Percentiles rank a stretch among this genome's conserved stretches.
phyloP scores from a whole-genome alignment of 2,329 filamentous ascomycete genomes.

The Polychaeton citri region DNA sequence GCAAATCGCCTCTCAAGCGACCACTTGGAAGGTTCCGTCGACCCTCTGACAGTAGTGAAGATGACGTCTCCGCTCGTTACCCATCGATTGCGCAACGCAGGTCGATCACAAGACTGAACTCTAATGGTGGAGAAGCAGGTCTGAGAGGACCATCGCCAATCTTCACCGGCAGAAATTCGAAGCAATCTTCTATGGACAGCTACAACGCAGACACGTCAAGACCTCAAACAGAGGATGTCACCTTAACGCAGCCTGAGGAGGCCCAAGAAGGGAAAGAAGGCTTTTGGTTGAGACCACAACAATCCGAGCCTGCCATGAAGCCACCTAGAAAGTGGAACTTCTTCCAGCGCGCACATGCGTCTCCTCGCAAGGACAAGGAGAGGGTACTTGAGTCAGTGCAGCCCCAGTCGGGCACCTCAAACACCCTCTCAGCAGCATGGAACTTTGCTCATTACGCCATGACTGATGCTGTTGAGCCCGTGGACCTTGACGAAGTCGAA shows the following conservation, averaged over 20 bases:
- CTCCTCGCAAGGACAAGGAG: constrained; percentile 22
- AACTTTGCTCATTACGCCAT: constrained; percentile 42
- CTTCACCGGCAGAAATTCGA: constrained; percentile 4
- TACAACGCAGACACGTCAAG: constrained; percentile 6
- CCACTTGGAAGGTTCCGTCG: constrained; percentile 4
- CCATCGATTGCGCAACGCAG: constrained; percentile 8
- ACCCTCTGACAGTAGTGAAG: constrained; percentile 13
- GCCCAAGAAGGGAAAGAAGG: constrained; percentile 21
- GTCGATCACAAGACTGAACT: constrained; percentile 8
- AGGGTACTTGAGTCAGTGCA: constrained; percentile 1
- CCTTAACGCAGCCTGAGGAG: constrained; percentile 1
- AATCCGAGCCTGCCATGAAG: constrained; percentile 15
- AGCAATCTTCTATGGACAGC: constrained; percentile 4
- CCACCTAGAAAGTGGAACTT: constrained; percentile 43
- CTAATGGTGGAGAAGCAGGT: constrained; percentile 3
- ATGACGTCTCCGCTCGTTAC: constrained; percentile 7
- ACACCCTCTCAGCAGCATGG: neutral
- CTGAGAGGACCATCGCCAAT: constrained; percentile 7
- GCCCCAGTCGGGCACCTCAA: neutral
- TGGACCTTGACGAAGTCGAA: constrained; percentile 33
- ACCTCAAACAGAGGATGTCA: constrained; percentile 6
- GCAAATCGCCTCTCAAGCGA: constrained; percentile 5
- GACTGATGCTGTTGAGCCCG: constrained; percentile 34
- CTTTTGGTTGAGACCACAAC: constrained; percentile 17
- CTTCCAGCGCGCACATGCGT: constrained; percentile 38